Conservation (phyloP, 352 stramenopile species). For the Phytopythium aichiense region DNA sequence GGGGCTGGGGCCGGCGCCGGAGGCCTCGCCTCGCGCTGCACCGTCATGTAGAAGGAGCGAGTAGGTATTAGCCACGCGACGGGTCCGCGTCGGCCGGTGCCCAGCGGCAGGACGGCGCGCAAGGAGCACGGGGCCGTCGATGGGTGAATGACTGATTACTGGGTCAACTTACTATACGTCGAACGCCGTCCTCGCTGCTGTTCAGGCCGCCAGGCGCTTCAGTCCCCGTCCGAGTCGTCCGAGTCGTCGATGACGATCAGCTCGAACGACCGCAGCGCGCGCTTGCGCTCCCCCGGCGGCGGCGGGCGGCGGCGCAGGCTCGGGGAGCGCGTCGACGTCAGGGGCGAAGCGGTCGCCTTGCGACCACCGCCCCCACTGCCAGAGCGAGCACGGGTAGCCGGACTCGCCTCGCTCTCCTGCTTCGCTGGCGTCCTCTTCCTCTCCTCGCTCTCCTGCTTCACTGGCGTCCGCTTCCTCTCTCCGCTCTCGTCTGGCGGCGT, state of each 20-base stretch:
- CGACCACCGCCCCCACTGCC: background rate
- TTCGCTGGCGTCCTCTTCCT: background rate
- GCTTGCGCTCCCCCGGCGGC: constrained; percentile 11
- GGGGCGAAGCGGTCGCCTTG: background rate
- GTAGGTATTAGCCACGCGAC: constrained; percentile 1
- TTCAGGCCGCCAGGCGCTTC: background rate
- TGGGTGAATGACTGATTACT: background rate
- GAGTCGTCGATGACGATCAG: constrained; percentile 83
- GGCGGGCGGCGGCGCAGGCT: background rate
- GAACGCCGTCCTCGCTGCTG: background rate
- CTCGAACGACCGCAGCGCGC: constrained; percentile 44
- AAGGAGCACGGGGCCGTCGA: background rate
- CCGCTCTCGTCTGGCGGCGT: background rate
- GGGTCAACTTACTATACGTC: constrained; percentile 1
- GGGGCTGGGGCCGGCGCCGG: constrained; percentile 17
- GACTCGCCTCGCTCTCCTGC: background rate
- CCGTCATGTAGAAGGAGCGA: constrained; percentile 52
- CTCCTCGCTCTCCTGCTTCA: background rate
- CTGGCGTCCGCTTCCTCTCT: background rate
- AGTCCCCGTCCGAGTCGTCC: constrained; percentile 31
- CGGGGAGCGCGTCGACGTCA: background rate
- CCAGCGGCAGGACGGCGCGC: too few species aligned
- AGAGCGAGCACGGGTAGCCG: background rate
- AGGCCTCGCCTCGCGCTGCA: constrained; percentile 48
- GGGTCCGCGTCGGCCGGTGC: background rate